Evolutionary conservation across 1,284 basidiomycete species (phyloP), one percentile per base, ranked within the genome.

Genomic region (Melampsora larici-populina): DNA sequence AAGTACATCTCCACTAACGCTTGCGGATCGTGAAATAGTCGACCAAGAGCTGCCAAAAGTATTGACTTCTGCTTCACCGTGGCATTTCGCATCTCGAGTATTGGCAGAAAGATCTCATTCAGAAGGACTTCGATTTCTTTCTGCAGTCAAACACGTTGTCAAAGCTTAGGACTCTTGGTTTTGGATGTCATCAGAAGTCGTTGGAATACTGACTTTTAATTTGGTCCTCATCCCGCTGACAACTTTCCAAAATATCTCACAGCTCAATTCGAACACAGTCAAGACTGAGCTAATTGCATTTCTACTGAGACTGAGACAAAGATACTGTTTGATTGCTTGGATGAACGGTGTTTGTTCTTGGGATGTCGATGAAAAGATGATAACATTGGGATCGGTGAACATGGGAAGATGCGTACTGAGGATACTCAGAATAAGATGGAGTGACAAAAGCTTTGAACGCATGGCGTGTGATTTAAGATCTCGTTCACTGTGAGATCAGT

Each of bases 91-190:
- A 99, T 98, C 86, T 99, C 97, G 70, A 99, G 86, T 71, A 99
- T 97, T 1, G 97, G 97, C 78, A 99, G 90, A 86, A 99, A 99
- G 81, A 99, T 99, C 83, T 99, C 97, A 83, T 97, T 97, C 75
- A 99, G 85, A 46, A 99, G 87, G 51, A 99, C 95, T 84, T 98
- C 97, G 80, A 99, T 98, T 85, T 99, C 97, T 91, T 98, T 98
- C 93, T 94, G 82, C 49, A 69, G 48, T 64, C 51, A 70, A 36
- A 49, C 8, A 31, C 75, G 58, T 70, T 72, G 68, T 21, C 18
- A 55, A 9, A 13, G 46, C 24, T 68, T 36, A 70, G 60, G 24
- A 13, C 15, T 62, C 24, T 68, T 24, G 24, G 24, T 60, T 24
- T 29, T 60, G 4, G 58, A 60, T 60, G 2, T 4, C 6, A 11